Base-by-base conservation (phyloP, 2,329 filamentous ascomycete species). In the Bertia moriformis region DNA sequence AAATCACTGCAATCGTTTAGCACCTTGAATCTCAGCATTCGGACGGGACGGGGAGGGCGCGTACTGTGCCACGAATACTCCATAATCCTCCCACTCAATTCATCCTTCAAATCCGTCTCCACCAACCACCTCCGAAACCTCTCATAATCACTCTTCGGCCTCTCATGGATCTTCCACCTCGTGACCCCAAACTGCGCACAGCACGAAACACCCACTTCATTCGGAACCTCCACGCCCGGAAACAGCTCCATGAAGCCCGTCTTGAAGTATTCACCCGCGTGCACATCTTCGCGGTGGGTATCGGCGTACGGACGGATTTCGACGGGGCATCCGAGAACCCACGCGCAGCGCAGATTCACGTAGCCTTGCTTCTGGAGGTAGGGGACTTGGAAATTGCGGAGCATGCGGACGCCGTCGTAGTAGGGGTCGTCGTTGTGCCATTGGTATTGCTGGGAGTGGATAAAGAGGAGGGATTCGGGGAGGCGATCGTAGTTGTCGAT, bases 131-230 rank as follows among this genome's bases (percentile, higher is more conserved):
- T 51, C 19, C 66, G 54, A 39, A 65, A 74, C 39, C 61, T 52
- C 3, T 62, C 53, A 20, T 66, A 58, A 3, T 60, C 61, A 10
- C 66, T 69, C 44, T 78, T 78, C 48, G 76, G 80, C 7, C 72
- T 55, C 1, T 76, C 75, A 38, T 69, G 80, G 4, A 71, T 73
- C 43, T 79, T 73, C 49, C 76, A 80, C 43, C 75, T 74, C 54
- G 76, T 80, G 0, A 67, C 53, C 41, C 69, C 61, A 54, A 74
- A 67, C 19, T 54, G 54, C 3, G 63, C 61, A 41, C 66, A 69
- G 37, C 38, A 38, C 7, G 32, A 35, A 7, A 35, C 12, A 39
- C 38, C 7, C 41, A 40, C 20, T 33, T 38, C n/a, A 18, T 40
- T 13, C 29, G 18, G n/a, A 22, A 18, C 10, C 41, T 38, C 40